phyloP scores from a whole-genome alignment of 176 grass and related monocot genomes.

The maize (Zea mays) region DNA sequence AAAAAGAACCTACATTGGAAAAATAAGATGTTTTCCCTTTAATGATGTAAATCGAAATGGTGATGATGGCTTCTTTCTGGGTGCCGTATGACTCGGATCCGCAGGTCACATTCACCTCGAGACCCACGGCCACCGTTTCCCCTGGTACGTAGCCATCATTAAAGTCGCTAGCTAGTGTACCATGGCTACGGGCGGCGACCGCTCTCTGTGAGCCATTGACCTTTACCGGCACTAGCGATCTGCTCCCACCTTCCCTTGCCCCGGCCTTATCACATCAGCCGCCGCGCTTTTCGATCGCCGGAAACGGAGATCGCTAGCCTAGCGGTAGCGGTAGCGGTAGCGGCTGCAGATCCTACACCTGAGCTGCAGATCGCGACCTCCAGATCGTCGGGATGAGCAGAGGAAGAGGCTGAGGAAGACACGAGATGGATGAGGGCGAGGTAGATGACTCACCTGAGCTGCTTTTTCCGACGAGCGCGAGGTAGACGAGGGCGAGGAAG shows the following conservation, averaged over 20 bases:
- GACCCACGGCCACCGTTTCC: neutral
- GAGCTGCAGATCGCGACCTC: too few relatives aligned
- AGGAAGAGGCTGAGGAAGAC: too few relatives aligned
- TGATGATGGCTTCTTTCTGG: too few relatives aligned
- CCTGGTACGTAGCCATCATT: neutral
- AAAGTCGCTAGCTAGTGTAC: too few relatives aligned
- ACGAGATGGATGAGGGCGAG: too few relatives aligned
- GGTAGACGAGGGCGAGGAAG: too few relatives aligned
- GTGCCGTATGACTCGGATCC: conserved; percentile 30
- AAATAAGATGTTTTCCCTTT: too few relatives aligned
- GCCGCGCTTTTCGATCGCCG: conserved; percentile 25
- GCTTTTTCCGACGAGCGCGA: too few relatives aligned
- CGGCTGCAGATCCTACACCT: too few relatives aligned
- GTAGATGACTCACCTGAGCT: too few relatives aligned
- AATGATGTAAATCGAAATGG: neutral
- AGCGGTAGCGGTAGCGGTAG: neutral
- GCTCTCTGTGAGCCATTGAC: neutral
- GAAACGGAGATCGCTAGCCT: neutral
- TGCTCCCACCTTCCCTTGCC: neutral
- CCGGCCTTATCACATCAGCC: conserved; percentile 30
- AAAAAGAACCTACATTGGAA: too few relatives aligned
- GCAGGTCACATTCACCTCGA: neutral
- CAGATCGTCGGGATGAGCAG: too few relatives aligned
- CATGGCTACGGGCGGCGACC: neutral
- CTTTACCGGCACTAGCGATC: neutral